phyloP scores from a whole-genome alignment of 306 rosid species.

The Prunus dulcis region DNA sequence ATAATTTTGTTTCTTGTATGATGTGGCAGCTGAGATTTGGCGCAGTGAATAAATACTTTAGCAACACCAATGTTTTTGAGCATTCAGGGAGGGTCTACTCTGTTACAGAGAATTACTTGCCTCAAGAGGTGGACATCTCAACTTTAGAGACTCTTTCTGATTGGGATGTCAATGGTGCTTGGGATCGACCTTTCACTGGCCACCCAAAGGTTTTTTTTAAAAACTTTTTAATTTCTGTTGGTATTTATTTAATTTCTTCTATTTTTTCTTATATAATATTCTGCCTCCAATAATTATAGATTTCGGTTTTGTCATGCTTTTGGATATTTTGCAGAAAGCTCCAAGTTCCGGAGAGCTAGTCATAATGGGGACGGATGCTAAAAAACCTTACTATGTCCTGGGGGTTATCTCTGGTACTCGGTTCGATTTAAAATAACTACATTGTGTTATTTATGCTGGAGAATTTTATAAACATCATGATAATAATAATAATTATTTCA shows the following conservation, averaged over 20 bases:
- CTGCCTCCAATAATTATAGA: background rate
- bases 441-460: background rate
- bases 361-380: conserved; percentile 42
- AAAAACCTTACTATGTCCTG: conserved; percentile 46
- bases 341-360: conserved; percentile 61
- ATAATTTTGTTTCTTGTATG: background rate
- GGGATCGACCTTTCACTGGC: conserved; percentile 64
- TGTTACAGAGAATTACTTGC: conserved; percentile 48
- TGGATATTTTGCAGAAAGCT: conserved; percentile 40
- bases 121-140: conserved; percentile 61
- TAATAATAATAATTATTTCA: conserved; percentile 1
- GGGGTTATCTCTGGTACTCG: conserved; percentile 65
- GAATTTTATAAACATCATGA: background rate
- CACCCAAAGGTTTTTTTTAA: conserved; percentile 58
- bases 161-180: conserved; percentile 56
- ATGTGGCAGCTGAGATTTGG: conserved; percentile 58
- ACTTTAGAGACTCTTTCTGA: conserved; percentile 34
- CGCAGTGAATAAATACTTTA: conserved; percentile 37
- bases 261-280: background rate
- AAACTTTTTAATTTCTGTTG: too few species aligned
- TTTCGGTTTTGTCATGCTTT: background rate
- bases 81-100: conserved; percentile 59
- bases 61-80: conserved; percentile 71
- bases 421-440: background rate
- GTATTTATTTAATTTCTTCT: background rate